A percentile compares a stretch with the other conserved stretches of the same genome.
Conservation (phyloP, 139 green algal species). For the Raphidocelis subcapitata region DNA sequence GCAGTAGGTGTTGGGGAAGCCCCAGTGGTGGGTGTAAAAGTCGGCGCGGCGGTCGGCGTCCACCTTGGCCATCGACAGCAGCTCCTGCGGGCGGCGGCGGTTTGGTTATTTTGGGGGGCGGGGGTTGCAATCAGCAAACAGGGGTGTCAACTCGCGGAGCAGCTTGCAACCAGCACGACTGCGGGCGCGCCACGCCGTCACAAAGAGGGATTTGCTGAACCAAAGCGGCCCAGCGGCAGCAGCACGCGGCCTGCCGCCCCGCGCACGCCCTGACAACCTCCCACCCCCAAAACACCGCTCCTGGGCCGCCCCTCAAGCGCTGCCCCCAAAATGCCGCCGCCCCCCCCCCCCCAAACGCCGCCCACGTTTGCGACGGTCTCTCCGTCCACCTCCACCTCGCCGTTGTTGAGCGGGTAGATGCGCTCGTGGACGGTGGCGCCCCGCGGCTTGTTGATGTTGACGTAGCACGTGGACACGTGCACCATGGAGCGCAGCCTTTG, state of each 20-base stretch:
- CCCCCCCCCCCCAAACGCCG: neutral
- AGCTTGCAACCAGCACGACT: slow-evolving; percentile 20
- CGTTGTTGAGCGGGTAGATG: slow-evolving; percentile 51
- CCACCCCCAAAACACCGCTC: no score
- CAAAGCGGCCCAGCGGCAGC: no score
- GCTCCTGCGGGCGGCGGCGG: slow-evolving; percentile 8
- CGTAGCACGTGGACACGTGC: slow-evolving; percentile 42
- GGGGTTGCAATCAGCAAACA: no score
- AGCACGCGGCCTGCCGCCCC: no score
- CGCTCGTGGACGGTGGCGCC: slow-evolving; percentile 37
- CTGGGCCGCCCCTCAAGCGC: no score
- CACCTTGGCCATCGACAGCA: slow-evolving; percentile 12
- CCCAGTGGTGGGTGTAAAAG: slow-evolving; percentile 29
- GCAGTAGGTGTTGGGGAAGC: slow-evolving; percentile 57
- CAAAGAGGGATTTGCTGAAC: no score
- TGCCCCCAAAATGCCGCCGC: no score
- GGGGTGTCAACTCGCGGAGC: slow-evolving; percentile 8
- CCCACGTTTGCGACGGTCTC: slow-evolving; percentile 18
- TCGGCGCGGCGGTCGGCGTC: slow-evolving; percentile 24
- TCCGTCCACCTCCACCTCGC: slow-evolving; percentile 11
- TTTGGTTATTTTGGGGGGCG: no score
- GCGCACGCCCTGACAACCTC: no score
- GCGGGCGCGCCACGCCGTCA: no score
- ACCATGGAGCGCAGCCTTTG: slow-evolving; percentile 31
- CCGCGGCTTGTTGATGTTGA: slow-evolving; percentile 36